phyloP scores from a whole-genome alignment of 2,329 filamentous ascomycete species.

The Aplosporella prunicola region DNA sequence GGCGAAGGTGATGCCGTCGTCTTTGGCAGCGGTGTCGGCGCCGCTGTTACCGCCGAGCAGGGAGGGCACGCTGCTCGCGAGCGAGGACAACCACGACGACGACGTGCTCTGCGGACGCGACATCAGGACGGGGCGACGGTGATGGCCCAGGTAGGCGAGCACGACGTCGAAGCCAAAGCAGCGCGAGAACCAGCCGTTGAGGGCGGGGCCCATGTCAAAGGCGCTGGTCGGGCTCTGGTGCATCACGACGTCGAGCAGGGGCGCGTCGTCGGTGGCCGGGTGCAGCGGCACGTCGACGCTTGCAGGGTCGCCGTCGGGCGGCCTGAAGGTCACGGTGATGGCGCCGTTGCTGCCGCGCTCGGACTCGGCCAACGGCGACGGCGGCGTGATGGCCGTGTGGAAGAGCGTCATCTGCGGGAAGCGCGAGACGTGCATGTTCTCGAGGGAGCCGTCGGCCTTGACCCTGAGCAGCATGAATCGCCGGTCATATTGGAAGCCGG shows the following conservation, averaged over 20 bases:
- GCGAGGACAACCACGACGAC: constrained; percentile 24
- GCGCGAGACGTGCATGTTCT: constrained; percentile 31
- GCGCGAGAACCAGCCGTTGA: constrained; percentile 35
- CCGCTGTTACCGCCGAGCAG: neutral
- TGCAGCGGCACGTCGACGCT: constrained; percentile 31
- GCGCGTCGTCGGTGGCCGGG: constrained; percentile 28
- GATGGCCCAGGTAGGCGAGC: constrained; percentile 34
- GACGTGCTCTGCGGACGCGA: constrained; percentile 18
- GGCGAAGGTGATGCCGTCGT: constrained; percentile 52
- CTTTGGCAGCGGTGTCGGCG: constrained; percentile 3
- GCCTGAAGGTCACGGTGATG: constrained; percentile 32
- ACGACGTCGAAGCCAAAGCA: constrained; percentile 36
- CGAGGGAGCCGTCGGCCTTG: constrained; percentile 14
- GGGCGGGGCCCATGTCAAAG: constrained; percentile 33
- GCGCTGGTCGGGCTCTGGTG: constrained; percentile 34
- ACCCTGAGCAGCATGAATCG: constrained; percentile 14
- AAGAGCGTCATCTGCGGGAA: constrained; percentile 9
- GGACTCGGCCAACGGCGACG: constrained; percentile 20
- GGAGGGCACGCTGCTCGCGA: constrained; percentile 18
- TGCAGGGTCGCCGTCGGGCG: constrained; percentile 21
- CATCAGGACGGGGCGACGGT: constrained; percentile 32
- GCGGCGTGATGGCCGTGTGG: constrained; percentile 19
- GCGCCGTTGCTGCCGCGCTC: constrained; percentile 17
- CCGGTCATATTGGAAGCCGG: constrained; percentile 39
- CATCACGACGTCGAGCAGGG: constrained; percentile 33